A percentile compares a stretch with the other conserved stretches of the same genome.
Conservation (phyloP, 2,329 filamentous ascomycete genomes). For the Colletotrichum sansevieriae region DNA sequence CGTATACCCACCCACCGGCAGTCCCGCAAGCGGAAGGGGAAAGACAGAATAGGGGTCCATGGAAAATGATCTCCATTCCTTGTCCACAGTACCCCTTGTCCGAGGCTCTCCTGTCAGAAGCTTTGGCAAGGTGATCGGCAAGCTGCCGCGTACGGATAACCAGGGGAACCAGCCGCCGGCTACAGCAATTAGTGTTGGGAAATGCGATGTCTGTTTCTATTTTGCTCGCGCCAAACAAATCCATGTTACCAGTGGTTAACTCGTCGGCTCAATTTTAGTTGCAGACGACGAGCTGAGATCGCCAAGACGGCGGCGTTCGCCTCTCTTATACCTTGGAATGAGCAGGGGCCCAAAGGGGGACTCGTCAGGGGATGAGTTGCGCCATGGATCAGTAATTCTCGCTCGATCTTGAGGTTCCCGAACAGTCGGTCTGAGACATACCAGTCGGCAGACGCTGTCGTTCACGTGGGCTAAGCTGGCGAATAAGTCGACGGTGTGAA, state of each 20-base stretch:
- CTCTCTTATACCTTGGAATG: background rate
- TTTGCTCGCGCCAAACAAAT: slow-evolving; percentile 5
- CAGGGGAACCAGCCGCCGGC: slow-evolving; percentile 6
- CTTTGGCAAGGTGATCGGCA: slow-evolving; percentile 14
- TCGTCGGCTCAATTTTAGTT: background rate
- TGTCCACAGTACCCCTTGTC: background rate
- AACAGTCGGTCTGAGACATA: background rate
- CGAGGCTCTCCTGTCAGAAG: background rate
- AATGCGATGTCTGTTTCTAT: background rate
- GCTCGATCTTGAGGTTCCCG: background rate
- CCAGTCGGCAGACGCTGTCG: slow-evolving; percentile 21
- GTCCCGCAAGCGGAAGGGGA: background rate
- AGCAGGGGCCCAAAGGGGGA: slow-evolving; percentile 6
- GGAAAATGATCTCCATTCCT: slow-evolving; percentile 1
- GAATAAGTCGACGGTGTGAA: slow-evolving; percentile 11
- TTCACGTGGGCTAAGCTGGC: slow-evolving; percentile 34
- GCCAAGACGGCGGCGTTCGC: slow-evolving; percentile 7
- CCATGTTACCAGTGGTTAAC: background rate
- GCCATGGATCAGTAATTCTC: slow-evolving; percentile 6
- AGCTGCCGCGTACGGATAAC: slow-evolving; percentile 8
- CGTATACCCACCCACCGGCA: background rate
- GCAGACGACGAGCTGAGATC: background rate
- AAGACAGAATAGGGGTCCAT: background rate
- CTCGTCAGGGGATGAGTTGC: slow-evolving; percentile 5
- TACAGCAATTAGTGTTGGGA: slow-evolving; percentile 17